Evolutionary conservation across 2,329 filamentous ascomycete species (phyloP).

Genomic region (Xylaria sp.): DNA sequence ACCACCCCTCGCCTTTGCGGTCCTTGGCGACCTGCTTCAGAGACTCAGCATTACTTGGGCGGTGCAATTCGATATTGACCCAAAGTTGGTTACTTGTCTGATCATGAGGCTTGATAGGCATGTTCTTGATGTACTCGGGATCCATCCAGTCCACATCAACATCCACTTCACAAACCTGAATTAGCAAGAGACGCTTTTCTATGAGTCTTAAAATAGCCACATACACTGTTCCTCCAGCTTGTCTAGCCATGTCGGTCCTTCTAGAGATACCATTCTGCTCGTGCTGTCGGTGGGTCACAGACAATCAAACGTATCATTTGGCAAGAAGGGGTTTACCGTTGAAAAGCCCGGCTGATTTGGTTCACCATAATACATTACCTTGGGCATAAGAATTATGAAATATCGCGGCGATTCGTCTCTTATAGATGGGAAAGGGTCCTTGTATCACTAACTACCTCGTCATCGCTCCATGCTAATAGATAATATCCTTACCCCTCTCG

Average conservation of each 20-base stretch:
- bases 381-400: background rate
- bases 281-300: background rate
- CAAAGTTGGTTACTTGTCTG: slow-evolving; percentile 63
- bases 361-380: background rate
- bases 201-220: slow-evolving; percentile 4
- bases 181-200: slow-evolving; percentile 2
- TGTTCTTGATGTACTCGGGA: slow-evolving; percentile 58
- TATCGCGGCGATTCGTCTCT: background rate
- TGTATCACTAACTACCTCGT: slow-evolving; percentile 1
- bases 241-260: slow-evolving; percentile 30
- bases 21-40: slow-evolving; percentile 56
- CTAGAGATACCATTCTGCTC: slow-evolving; percentile 17
- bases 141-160: slow-evolving; percentile 66
- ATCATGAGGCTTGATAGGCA: slow-evolving; percentile 59
- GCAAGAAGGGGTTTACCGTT: background rate
- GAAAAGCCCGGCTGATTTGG: background rate
- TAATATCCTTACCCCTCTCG: slow-evolving; percentile 30
- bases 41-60: slow-evolving; percentile 57
- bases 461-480: background rate
- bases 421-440: background rate
- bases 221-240: slow-evolving; percentile 30
- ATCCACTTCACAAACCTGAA: slow-evolving; percentile 53
- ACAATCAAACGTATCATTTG: background rate
- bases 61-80: slow-evolving; percentile 59
- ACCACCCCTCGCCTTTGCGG: slow-evolving; percentile 58